A percentile compares a stretch with the other conserved stretches of the same genome.
Conservation (phyloP, 2,329 filamentous ascomycete species). For the Macrophomina pseudophaseolina region DNA sequence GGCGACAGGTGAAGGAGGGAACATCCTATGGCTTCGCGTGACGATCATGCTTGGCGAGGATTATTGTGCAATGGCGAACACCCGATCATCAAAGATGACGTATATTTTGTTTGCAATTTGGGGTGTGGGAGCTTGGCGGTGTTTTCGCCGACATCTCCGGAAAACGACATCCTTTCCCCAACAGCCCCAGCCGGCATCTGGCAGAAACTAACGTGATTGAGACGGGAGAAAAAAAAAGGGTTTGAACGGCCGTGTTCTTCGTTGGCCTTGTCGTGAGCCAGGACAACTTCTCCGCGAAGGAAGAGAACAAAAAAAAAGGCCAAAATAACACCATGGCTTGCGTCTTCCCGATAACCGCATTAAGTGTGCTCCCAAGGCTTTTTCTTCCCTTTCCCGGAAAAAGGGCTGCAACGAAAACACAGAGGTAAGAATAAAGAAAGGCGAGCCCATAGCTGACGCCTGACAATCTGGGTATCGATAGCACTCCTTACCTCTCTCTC, state of each 20-base stretch:
- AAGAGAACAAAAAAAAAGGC: not conserved
- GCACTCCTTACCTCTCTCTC: not conserved
- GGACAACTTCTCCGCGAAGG: not conserved
- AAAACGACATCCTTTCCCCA: not conserved
- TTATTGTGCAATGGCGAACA: not conserved
- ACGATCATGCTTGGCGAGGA: not conserved
- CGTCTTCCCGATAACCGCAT: not conserved
- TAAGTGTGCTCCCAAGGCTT: not conserved
- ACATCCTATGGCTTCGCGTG: not conserved
- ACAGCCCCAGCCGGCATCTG: not conserved
- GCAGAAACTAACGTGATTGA: not conserved
- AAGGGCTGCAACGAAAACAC: not conserved
- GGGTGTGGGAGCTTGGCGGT: not conserved
- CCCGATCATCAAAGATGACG: not conserved
- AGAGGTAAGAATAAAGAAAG: not conserved
- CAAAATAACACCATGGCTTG: not conserved
- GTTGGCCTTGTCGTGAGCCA: not conserved
- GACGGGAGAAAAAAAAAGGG: not conserved
- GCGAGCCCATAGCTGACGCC: not conserved
- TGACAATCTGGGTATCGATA: slow-evolving; percentile 19
- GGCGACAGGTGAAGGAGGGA: too few relatives aligned
- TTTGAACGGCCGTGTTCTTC: not conserved
- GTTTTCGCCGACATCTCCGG: not conserved
- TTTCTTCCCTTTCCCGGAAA: not conserved
- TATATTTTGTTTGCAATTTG: not conserved